A percentile compares a stretch with the other conserved stretches of the same genome.
Conservation (phyloP, 805 yeast species). For the Brettanomyces bruxellensis region DNA sequence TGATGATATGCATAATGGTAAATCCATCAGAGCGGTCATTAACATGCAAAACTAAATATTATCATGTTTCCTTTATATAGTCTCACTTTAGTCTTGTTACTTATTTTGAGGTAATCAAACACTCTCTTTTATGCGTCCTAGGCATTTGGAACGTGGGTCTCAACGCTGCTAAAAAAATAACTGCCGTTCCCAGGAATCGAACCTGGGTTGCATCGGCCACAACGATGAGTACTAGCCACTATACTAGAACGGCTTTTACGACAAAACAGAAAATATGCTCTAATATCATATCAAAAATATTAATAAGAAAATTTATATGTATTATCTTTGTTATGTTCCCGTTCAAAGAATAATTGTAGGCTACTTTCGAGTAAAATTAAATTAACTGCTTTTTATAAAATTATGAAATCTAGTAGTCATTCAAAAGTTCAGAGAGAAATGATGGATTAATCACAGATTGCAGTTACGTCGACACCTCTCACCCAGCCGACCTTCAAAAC, state of each 20-base stretch:
- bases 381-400: no score
- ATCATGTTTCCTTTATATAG: neutral
- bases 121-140: no score
- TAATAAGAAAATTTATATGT: no score
- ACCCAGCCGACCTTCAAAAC: no score
- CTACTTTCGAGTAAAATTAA: no score
- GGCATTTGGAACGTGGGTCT: neutral
- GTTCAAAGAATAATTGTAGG: neutral
- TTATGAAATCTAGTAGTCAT: no score
- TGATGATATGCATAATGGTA: slow-evolving; percentile 91
- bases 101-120: no score
- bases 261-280: neutral
- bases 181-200: slow-evolving; percentile 10
- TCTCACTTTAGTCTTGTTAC: neutral
- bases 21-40: slow-evolving; percentile 83
- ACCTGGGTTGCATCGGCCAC: slow-evolving; percentile 10
- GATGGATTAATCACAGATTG: no score
- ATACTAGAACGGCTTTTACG: slow-evolving; percentile 7
- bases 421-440: no score
- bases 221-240: slow-evolving; percentile 9
- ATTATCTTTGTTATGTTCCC: neutral
- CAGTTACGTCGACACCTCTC: no score
- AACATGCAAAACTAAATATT: slow-evolving; percentile 14
- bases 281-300: neutral
- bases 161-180: neutral